Evolutionary conservation across 176 grass and related monocot genomes (phyloP), one percentile per base, ranked within the genome.

Genomic region (Calamus simplicifolius): DNA sequence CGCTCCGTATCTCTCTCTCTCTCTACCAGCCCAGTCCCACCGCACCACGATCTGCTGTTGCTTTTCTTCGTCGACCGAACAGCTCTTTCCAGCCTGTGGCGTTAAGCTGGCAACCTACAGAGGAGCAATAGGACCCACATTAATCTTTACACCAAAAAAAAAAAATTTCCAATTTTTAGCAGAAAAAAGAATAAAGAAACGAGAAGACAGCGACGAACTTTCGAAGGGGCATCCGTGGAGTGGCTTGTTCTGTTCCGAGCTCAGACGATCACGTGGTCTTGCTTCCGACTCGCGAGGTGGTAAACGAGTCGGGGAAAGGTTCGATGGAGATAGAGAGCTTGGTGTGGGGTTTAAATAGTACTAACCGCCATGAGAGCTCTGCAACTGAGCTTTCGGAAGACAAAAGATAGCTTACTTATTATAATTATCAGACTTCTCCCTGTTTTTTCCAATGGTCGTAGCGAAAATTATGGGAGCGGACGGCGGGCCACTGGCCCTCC

Each of bases 21-120:
- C 21, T 23, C 21, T 23, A 23, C 21, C 21, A 23, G 21, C 21
- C 6, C 30, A 38, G 17, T 19, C 15, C n/a, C 59, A 14, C 16
- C 6, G n/a, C 29, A 6, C 35, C 35, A 14, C 28, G n/a, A 62
- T 62, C 35, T 18, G 8, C 6, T 2, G 35, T 15, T 30, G 6
- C 59, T 48, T 21, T 62, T 48, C 28, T 48, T 30, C n/a, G 30
- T 13, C 59, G 5, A 43, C 18, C 18, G 48, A 62, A 62, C 35
- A 62, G 59, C 59, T 50, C 21, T 65, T 65, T 65, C 62, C 62
- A 65, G 62, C 23, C 62, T 65, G 62, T 27, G 62, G 19, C 18
- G n/a, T 65, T 25, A 65, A 16, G 62, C 62, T 52, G 49, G 25
- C 62, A 51, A 16, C 4, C 18, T 48, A 51, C 17, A 48, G 29